phyloP scores from a whole-genome alignment of 306 rosid species.

The Mucuna pruriens region DNA sequence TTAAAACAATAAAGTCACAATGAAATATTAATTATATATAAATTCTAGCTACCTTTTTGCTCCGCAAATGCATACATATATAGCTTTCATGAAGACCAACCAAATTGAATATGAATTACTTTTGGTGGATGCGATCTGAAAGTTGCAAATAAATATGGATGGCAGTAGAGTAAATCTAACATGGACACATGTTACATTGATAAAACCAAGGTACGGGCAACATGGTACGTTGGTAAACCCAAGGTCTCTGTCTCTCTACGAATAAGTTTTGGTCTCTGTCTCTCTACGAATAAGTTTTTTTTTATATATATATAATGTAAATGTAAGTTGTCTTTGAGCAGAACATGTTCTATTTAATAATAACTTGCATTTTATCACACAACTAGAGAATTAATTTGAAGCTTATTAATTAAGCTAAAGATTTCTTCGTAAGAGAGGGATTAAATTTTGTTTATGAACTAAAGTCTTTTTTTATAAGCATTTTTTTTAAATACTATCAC shows the following conservation, averaged over 20 bases:
- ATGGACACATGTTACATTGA: background rate
- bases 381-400: background rate
- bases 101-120: background rate
- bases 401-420: background rate
- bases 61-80: background rate
- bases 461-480: background rate
- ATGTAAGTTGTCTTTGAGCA: background rate
- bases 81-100: background rate
- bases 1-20: background rate
- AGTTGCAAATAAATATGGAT: background rate
- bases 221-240: background rate
- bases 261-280: background rate
- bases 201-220: background rate
- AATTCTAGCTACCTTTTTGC: background rate
- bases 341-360: background rate
- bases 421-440: background rate
- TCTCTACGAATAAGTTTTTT: background rate
- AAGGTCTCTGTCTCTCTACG: background rate
- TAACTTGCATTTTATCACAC: background rate
- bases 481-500: too few species aligned
- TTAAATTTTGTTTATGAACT: background rate
- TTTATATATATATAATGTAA: too few species aligned
- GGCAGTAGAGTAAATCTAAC: background rate
- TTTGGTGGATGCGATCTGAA: slow-evolving; percentile 14
- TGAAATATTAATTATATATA: background rate